Evolutionary conservation across 1,284 basidiomycete species (phyloP), one percentile per base, ranked within the genome.

Genomic region (Salmacisia buchloeana): DNA sequence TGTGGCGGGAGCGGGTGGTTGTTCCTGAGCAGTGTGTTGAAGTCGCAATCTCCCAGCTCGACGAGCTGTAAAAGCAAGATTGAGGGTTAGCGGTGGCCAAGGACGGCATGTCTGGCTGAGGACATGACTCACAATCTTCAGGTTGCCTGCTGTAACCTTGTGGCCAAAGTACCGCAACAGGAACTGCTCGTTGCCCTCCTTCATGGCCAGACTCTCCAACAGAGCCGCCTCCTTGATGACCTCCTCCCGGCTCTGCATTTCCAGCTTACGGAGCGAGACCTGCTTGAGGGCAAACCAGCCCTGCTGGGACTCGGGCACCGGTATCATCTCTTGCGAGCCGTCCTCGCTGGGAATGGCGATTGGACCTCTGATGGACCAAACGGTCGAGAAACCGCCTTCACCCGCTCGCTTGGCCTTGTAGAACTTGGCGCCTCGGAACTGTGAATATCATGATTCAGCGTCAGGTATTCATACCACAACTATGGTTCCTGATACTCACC

Each of bases 251-350:
- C 72, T 73, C 60, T 75, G 70, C 61, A 71, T 68, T 61, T 79
- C 77, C 58, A 78, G 66, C 46, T 74, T 69, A 36, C 73, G 73
- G 21, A 79, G 66, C 31, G 71, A 73, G 56, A 79, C 76, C 58
- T 76, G 76, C 63, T 79, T 79, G 63, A 79, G 71, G 15, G 77
- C 77, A 61, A 77, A 79, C 62, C 68, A 74, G 2, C 68, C 77
- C 58, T 78, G 76, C 56, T 70, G 69, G 36, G 68, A 64, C 39
- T 76, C 74, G 18, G 72, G 69, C 31, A 76, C 67, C n/a, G 49
- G 43, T 9, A 54, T 54, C 49, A 54, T 54, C 29, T 54, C 27
- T 54, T 31, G 29, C 15, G 49, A 54, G 1, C 59, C 61, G 6
- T 68, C 66, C n/a, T 61, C 29, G 36, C 60, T 69, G 33, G 69